Evolutionary conservation across 2,329 filamentous ascomycete species (phyloP).

Genomic region (Clarireedia monteithiana): DNA sequence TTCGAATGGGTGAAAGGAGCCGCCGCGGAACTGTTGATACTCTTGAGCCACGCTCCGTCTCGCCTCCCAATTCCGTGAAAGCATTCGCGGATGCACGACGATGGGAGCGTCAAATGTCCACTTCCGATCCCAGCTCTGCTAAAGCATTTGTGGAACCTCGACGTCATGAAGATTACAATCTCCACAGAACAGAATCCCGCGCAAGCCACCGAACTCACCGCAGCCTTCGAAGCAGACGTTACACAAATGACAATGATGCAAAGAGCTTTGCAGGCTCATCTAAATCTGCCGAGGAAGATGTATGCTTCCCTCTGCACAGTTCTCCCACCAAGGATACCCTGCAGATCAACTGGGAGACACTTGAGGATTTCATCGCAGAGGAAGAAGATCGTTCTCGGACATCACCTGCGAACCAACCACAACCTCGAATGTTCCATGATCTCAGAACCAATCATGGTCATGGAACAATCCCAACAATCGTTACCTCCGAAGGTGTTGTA

Average conservation of each 20-base stretch:
- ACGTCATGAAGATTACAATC: conserved; percentile 55
- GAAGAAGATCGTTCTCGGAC: conserved; percentile 41
- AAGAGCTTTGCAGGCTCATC: conserved; percentile 54
- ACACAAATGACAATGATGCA: conserved; percentile 53
- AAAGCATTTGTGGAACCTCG: conserved; percentile 89
- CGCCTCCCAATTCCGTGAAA: conserved; percentile 94
- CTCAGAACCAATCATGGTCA: conserved; percentile 21
- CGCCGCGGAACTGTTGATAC: conserved; percentile 50
- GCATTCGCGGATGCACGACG: conserved; percentile 89
- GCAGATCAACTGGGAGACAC: conserved; percentile 83
- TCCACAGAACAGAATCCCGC: conserved; percentile 65
- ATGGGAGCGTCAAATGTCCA: conserved; percentile 64
- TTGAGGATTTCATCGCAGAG: conserved; percentile 82
- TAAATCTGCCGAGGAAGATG: conserved; percentile 75
- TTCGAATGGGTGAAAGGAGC: conserved; percentile 29
- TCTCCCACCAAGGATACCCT: conserved; percentile 68
- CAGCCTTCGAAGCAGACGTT: conserved; percentile 48
- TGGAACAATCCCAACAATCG: conserved; percentile 10
- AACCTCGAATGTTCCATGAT: conserved; percentile 27
- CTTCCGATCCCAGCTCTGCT: conserved; percentile 68
- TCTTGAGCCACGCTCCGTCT: conserved; percentile 59
- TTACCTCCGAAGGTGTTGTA: conserved; percentile 49
- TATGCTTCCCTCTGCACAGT: conserved; percentile 72
- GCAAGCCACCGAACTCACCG: conserved; percentile 53
- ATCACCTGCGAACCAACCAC: conserved; percentile 25